Evolutionary conservation across 2,329 filamentous ascomycete species (phyloP).

Genomic region (Sporothrix brasiliensis): DNA sequence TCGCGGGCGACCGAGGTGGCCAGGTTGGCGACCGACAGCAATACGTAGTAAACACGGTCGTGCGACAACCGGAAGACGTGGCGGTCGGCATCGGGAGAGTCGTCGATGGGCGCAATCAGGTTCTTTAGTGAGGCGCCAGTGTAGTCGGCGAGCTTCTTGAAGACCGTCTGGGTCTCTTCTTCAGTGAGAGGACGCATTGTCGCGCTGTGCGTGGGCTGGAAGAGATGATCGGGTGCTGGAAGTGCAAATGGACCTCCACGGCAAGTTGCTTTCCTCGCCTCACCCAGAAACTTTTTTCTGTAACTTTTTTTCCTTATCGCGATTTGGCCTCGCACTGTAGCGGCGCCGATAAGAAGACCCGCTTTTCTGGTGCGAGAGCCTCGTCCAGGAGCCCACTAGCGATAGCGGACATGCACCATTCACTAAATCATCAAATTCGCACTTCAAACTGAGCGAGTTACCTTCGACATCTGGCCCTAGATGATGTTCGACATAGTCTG

Average conservation of each 20-base stretch:
- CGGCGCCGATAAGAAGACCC: slow-evolving; percentile 25
- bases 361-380: slow-evolving; percentile 13
- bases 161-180: slow-evolving; percentile 61
- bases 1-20: slow-evolving; percentile 83
- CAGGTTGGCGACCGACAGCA: slow-evolving; percentile 85
- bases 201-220: background rate
- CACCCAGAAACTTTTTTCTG: slow-evolving; percentile 28
- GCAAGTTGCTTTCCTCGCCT: background rate
- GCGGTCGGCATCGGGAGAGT: slow-evolving; percentile 70
- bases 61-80: slow-evolving; percentile 80
- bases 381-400: slow-evolving; percentile 3
- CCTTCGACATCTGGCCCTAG: too few species aligned
- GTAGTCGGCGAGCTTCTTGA: slow-evolving; percentile 92
- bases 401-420: background rate
- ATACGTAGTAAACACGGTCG: slow-evolving; percentile 87
- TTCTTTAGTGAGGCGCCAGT: slow-evolving; percentile 83
- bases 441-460: too few species aligned
- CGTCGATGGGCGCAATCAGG: slow-evolving; percentile 73
- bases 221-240: background rate
- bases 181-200: slow-evolving; percentile 39
- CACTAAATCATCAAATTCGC: background rate
- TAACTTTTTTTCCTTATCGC: slow-evolving; percentile 31
- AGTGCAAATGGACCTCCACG: background rate
- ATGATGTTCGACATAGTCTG: background rate
- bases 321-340: background rate